Base-by-base conservation (phyloP, 2,329 filamentous ascomycete species). In the Fusarium napiforme region DNA sequence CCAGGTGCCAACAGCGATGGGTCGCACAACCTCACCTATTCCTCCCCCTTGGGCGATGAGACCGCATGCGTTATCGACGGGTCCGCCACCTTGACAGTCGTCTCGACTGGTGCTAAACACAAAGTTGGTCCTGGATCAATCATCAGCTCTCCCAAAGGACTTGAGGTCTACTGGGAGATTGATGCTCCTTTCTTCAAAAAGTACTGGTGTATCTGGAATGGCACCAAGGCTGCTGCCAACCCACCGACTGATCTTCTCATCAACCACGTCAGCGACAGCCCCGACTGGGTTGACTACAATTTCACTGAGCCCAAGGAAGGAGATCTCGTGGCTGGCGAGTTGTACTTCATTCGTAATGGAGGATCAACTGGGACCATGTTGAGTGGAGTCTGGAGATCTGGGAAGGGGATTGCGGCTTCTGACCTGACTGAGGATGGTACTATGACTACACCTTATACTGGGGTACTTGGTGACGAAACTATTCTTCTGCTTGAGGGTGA, bases 271-370 rank as follows among this genome's bases (percentile, higher is more conserved):
- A 68, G 58, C 21, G 68, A 72, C 11, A 64, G 34, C 26, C 69
- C 69, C 1, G 64, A 32, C 7, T 72, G 63, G 69, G 47, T 67
- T 3, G 64, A 72, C 43, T 71, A 72, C 21, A 19, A 68, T 9
- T 72, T 72, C 37, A 71, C 68, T 6, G 69, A 71, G 52, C 62
- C 67, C 11, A 71, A 71, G 26, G 69, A 71, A 23, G 69, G 69
- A 4, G 62, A 67, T 23, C 53, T 71, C 4, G 67, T 71, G 15
- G 69, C 69, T 10, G 69, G 69, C 47, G 69, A 71, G 23, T 14
- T 71, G n/a, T 71, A 70, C 39, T 70, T 71, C 10, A 70, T 71
- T 21, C 61, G 62, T 4, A 60, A 52, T 26, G 56, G 68, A 16
- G 68, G 68, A 5, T 71, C 66, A 3, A 63, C 58, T 30, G 58